These are phyloP conservation scores for Lactifluus rugatus DNA, from an alignment of 768 basidiomycete genomes.

Conservation along the genomic window DNA sequence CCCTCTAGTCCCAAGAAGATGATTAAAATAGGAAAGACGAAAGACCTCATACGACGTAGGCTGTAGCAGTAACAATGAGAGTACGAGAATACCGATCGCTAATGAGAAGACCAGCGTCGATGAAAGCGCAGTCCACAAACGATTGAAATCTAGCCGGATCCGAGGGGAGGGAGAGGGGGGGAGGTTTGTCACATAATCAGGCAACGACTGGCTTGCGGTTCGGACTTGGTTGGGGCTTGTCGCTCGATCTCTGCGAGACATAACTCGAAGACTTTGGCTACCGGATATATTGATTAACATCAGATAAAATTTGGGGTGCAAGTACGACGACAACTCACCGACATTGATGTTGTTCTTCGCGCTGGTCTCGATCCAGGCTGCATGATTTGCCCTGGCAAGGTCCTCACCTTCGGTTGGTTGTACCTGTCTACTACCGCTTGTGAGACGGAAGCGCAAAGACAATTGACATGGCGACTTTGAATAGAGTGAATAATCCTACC, in stretches of 20 bases:
- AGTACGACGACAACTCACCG: constrained; percentile 43
- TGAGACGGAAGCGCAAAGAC: not conserved
- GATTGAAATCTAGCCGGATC: constrained; percentile 6
- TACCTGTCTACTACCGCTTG: constrained; percentile 53
- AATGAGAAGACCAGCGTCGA: constrained; percentile 4
- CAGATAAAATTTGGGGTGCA: not conserved
- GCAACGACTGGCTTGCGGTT: constrained; percentile 39
- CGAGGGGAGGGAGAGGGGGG: not conserved
- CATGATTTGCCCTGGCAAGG: constrained; percentile 59
- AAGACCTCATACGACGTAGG: constrained; percentile 7
- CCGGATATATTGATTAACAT: constrained; percentile 4
- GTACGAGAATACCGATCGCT: not conserved
- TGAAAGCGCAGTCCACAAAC: constrained; percentile 1
- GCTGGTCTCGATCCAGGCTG: constrained; percentile 82
- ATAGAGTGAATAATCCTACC: constrained; percentile 38
- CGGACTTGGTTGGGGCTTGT: constrained; percentile 40
- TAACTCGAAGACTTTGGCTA: constrained; percentile 78
- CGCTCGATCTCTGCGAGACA: constrained; percentile 80
- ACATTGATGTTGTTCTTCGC: constrained; percentile 83
- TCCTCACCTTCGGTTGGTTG: constrained; percentile 61
- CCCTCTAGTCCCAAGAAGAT: constrained; percentile 12
- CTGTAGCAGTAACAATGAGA: not conserved
- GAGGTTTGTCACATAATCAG: constrained; percentile 41
- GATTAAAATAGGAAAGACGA: constrained; percentile 7
- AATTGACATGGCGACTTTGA: not conserved